Evolutionary conservation across 805 yeast species (phyloP), one percentile per base, ranked within the genome.

Genomic region (Ogataea degrootiae): DNA sequence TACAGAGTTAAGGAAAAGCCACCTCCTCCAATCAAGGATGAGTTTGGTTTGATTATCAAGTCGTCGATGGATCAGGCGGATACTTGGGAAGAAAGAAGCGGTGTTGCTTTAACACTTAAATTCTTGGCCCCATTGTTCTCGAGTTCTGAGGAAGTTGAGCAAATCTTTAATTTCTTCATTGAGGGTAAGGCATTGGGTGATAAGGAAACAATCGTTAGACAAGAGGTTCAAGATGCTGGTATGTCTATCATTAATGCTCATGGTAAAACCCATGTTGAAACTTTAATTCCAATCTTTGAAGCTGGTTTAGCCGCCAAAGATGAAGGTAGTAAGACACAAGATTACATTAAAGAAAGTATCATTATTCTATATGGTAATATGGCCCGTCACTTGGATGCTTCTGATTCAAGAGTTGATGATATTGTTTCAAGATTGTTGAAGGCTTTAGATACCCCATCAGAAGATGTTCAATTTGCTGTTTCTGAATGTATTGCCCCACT

Each of bases 201-300:
- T 61, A 74, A 76, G 48, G 86, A 87, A 49, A 68, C 76, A 0
- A 66, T 79, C 44, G 96, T 89, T 4, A 78, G 94, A 45, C 86
- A 82, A 51, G 95, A 87, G 60, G 75, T 90, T 62, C 90, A 88
- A 59, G 92, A 85, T 46, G 94, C 97, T n/a, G 98, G 96, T 43
- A 74, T 87, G 48, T 80, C 75, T 37, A 73, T 88, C 34, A 80
- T 94, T 45, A 75, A 82, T 38, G 59, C 62, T 1, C 85, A 83
- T 54, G 97, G 96, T 19, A 72, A 77, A 21, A 60, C 67, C 5
- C 72, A 75, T 46, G 84, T 90, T n/a, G 96, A 89, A 61, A 68
- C 71, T 2, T 73, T 94, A 57, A 82, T 90, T 55, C 87, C 91
- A 2, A 73, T 89, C n/a, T 87, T 94, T 57, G 97, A 92, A 65